phyloP scores from a whole-genome alignment of 345 rosid species.

The Eucalyptus marginata region DNA sequence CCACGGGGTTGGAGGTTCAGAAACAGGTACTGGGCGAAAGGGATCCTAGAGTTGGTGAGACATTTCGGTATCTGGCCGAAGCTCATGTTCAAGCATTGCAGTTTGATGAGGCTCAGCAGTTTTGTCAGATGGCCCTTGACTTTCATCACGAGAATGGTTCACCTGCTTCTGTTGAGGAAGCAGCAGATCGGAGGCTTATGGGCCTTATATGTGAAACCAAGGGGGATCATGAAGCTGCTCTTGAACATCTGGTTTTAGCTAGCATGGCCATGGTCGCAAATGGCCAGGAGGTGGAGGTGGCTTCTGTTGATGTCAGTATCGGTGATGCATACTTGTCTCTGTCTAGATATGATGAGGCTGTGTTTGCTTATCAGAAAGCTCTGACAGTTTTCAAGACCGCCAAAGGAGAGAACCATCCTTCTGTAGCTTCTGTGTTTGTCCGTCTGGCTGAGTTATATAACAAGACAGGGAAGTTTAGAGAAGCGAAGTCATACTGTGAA shows the following conservation, averaged over 20 bases:
- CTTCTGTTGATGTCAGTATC: slow-evolving; percentile 81
- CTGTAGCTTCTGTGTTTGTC: slow-evolving; percentile 70
- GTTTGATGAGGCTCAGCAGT: slow-evolving; percentile 61
- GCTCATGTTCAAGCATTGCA: slow-evolving; percentile 83
- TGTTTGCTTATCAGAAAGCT: slow-evolving; percentile 80
- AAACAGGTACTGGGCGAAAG: slow-evolving; percentile 67
- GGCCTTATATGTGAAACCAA: slow-evolving; percentile 86
- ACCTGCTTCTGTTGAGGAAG: slow-evolving; percentile 72
- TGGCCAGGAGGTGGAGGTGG: slow-evolving; percentile 77
- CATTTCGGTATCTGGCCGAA: slow-evolving; percentile 75
- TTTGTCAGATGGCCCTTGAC: slow-evolving; percentile 66
- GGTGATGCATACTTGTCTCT: slow-evolving; percentile 87
- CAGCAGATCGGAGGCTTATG: slow-evolving; percentile 86
- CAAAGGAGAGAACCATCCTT: slow-evolving; percentile 84
- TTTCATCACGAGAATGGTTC: slow-evolving; percentile 53
- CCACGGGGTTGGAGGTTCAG: slow-evolving; percentile 61
- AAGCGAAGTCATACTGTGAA: slow-evolving; percentile 77
- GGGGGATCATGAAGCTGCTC: slow-evolving; percentile 77
- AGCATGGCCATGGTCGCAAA: slow-evolving; percentile 84
- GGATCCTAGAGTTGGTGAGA: slow-evolving; percentile 76
- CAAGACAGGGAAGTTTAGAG: slow-evolving; percentile 68
- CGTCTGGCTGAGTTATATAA: slow-evolving; percentile 85
- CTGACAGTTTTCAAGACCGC: slow-evolving; percentile 63
- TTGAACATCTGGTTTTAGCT: slow-evolving; percentile 85
- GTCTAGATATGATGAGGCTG: slow-evolving; percentile 76